Conservation (phyloP, 2,329 filamentous ascomycete genomes). For the Fusarium brevicatenulatum region DNA sequence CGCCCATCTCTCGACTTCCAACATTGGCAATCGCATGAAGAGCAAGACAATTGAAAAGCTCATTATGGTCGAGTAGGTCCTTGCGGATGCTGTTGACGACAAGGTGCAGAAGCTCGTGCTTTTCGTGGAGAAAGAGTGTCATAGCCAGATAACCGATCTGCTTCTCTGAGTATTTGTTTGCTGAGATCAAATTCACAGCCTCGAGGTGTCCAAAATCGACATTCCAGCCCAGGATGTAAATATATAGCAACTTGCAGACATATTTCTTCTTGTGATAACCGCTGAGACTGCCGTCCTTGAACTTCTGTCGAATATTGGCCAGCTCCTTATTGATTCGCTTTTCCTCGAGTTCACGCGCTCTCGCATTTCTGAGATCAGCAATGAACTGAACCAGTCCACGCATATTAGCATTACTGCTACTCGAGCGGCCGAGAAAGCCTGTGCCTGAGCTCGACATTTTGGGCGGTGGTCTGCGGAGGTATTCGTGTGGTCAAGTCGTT, state of each 20-base stretch:
- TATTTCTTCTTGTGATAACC: constrained; percentile 99
- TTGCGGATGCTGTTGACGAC: constrained; percentile 99
- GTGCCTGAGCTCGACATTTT: constrained; percentile 66
- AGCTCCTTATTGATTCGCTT: constrained; percentile 99
- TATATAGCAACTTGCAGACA: constrained; percentile 99
- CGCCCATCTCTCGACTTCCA: constrained; percentile 95
- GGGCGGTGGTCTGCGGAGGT: constrained; percentile 30
- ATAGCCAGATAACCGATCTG: constrained; percentile 99
- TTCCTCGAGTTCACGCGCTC: constrained; percentile 95
- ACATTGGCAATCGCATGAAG: constrained; percentile 98
- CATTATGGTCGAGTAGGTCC: constrained; percentile 92
- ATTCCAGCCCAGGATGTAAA: constrained; percentile 98
- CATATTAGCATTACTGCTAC: constrained; percentile 74
- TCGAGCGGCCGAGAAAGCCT: constrained; percentile 74
- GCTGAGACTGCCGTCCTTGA: constrained; percentile 92
- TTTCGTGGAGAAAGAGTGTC: constrained; percentile 95
- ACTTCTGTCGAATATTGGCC: constrained; percentile 97
- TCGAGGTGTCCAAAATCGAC: constrained; percentile 99
- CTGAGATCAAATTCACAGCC: constrained; percentile 96
- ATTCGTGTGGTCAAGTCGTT: constrained; percentile 31
- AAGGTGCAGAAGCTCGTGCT: constrained; percentile 93
- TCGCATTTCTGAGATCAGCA: constrained; percentile 92
- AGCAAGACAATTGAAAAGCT: constrained; percentile 96
- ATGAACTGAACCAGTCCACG: constrained; percentile 97
- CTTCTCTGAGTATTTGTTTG: constrained; percentile 98